Conservation (phyloP, 768 basidiomycete species). For the Gelatoporia subvermispora region DNA sequence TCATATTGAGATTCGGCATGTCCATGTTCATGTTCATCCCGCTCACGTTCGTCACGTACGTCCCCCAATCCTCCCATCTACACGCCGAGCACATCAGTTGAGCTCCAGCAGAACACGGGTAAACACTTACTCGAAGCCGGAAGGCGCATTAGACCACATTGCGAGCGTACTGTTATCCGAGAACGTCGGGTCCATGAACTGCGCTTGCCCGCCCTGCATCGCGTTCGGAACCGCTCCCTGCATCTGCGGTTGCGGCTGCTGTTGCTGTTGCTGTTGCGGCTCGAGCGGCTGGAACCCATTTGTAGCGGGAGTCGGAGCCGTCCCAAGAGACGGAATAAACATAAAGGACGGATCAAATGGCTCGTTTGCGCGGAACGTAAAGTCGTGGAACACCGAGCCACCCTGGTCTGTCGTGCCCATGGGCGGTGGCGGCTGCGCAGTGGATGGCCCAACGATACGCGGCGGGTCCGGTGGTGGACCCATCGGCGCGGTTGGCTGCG, state of each 20-base stretch:
- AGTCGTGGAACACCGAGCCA: conserved; percentile 17
- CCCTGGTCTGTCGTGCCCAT: conserved; percentile 1
- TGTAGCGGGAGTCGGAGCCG: conserved; percentile 1
- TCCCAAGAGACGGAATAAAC: neutral
- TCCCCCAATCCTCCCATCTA: conserved; percentile 24
- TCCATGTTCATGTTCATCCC: conserved; percentile 6
- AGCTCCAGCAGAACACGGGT: neutral
- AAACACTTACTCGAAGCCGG: conserved; percentile 53
- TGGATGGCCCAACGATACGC: too few relatives aligned
- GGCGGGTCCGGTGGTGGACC: too few relatives aligned
- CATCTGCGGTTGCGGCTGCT: conserved; percentile 1
- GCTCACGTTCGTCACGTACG: conserved; percentile 21
- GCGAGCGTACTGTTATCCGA: conserved; percentile 41
- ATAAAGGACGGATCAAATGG: too few relatives aligned
- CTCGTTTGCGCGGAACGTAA: too few relatives aligned
- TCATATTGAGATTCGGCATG: neutral
- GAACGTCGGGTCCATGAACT: conserved; percentile 11
- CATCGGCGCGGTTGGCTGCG: too few relatives aligned
- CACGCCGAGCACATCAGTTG: neutral
- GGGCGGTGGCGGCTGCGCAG: neutral
- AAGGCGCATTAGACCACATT: conserved; percentile 62
- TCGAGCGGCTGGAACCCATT: neutral
- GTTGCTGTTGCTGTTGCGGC: conserved; percentile 1
- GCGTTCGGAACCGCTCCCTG: neutral
- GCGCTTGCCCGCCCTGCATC: neutral